These are phyloP conservation scores for Cercospora zeae-maydis DNA, from an alignment of 2,329 filamentous ascomycete species.

Conservation along the genomic window DNA sequence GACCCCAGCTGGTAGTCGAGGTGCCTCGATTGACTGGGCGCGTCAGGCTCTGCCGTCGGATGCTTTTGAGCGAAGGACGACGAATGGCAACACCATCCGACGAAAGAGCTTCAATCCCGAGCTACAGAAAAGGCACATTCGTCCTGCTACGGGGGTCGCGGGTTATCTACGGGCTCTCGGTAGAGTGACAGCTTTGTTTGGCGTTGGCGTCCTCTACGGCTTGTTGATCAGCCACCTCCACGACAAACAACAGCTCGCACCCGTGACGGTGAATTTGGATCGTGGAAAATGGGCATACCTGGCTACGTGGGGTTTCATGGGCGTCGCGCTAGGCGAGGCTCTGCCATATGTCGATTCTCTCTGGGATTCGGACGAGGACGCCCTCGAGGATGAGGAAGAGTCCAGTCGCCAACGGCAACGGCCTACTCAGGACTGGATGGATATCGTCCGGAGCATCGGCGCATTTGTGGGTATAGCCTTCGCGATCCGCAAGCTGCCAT, in stretches of 20 bases:
- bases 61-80: slow-evolving; percentile 22
- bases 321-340: slow-evolving; percentile 71
- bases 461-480: slow-evolving; percentile 72
- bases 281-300: slow-evolving; percentile 64
- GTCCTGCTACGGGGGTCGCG: slow-evolving; percentile 28
- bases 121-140: slow-evolving; percentile 17
- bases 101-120: slow-evolving; percentile 28
- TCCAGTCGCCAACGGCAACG: slow-evolving; percentile 16
- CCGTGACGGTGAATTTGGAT: slow-evolving; percentile 59
- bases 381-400: slow-evolving; percentile 25
- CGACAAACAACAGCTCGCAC: slow-evolving; percentile 61
- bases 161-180: slow-evolving; percentile 44
- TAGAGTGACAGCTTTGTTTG: slow-evolving; percentile 59
- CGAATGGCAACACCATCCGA: slow-evolving; percentile 24
- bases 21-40: slow-evolving; percentile 29
- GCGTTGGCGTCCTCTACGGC: slow-evolving; percentile 79
- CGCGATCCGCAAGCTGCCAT: slow-evolving; percentile 83
- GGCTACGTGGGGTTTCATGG: slow-evolving; percentile 75
- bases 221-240: slow-evolving; percentile 76
- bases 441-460: slow-evolving; percentile 64
- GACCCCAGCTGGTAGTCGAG: slow-evolving; percentile 51
- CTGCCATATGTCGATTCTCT: slow-evolving; percentile 80
- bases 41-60: slow-evolving; percentile 25
- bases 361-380: slow-evolving; percentile 57
- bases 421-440: slow-evolving; percentile 58